Evolutionary conservation across 192 early-diverging fungal species (phyloP), one percentile per base, ranked within the genome.

Genomic region (Backusella macrospora): DNA sequence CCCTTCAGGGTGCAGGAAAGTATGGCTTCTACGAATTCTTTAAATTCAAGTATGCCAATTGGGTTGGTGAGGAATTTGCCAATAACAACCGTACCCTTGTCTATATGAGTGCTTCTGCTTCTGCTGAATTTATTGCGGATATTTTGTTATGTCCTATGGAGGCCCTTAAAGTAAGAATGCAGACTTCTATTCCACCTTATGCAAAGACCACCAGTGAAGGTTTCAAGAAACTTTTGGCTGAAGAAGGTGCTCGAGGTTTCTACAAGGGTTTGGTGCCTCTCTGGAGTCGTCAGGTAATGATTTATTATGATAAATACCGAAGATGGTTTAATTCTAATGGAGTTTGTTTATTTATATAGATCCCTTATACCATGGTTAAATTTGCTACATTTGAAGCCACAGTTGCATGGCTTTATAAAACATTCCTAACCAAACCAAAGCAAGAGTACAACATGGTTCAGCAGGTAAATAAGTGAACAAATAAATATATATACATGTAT

Each of bases 11-110:
- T 75, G 83, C 88, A 75, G 88, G 91, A 85, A 96, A 96, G 84
- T 96, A 94, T 82, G 95, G 95, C 29, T 89, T 94, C 65, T 95
- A 96, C 84, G 95, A 96, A 82, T 78, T 90, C 73, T 96, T 95
- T 88, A 96, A 96, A 83, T 87, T 92, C 81, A 79, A 83, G 71
- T 93, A 91, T 73, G 76, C 85, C 62, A 77, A 81, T 45, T 9
- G 87, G 9, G 89, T 81, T 45, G 91, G 91, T 71, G 90, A 90
- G 66, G 86, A 95, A 84, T 80, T 80, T 76, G 88, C 94, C 13
- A 77, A 84, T 38, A 89, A 93, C 80, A 91, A 95, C 86, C 88
- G 91, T 82, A 90, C 90, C 1, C 62, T 86, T 37, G 77, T 96
- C 70, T 94, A 88, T 76, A 82, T 92, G 74, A 77, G 86, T 48